Percentiles rank a stretch among this genome's conserved stretches.
These are phyloP conservation scores for Tilletia setariae DNA, from an alignment of 1,284 basidiomycete genomes.

Conservation along the genomic window DNA sequence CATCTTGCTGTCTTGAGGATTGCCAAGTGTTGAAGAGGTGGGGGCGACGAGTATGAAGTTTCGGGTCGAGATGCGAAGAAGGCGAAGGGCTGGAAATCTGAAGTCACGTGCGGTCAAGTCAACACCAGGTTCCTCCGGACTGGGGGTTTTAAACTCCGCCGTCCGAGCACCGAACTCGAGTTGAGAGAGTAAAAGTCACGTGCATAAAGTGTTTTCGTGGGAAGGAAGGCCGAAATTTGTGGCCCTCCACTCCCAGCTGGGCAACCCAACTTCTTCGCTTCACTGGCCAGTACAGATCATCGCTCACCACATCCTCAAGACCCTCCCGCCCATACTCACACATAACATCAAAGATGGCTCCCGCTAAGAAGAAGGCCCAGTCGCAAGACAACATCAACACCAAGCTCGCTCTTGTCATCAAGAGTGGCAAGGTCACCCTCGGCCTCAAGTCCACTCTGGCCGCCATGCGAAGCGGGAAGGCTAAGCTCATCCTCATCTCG, in stretches of 20 bases:
- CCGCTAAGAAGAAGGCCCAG: constrained; percentile 74
- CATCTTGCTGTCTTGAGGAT: constrained; percentile 15
- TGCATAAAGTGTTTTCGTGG: background rate
- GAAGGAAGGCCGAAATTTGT: background rate
- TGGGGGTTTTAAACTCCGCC: background rate
- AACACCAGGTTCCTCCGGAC: no score
- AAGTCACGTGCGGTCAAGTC: no score
- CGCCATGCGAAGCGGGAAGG: constrained; percentile 97
- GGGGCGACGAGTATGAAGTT: background rate
- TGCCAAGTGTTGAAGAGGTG: background rate
- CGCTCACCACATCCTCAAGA: background rate
- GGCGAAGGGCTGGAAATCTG: background rate
- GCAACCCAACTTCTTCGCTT: background rate
- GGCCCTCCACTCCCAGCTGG: background rate
- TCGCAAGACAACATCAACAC: constrained; percentile 83
- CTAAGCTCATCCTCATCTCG: constrained; percentile 97
- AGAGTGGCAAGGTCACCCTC: constrained; percentile 64
- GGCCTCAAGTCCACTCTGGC: constrained; percentile 73
- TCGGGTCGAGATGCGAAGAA: background rate
- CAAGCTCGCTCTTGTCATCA: constrained; percentile 94
- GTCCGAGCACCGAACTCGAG: no score
- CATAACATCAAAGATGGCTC: constrained; percentile 58
- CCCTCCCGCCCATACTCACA: constrained; percentile 26
- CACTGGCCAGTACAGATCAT: background rate
- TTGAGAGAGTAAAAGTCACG: background rate